A percentile compares a stretch with the other conserved stretches of the same genome.
These are phyloP conservation scores for Hymenoscyphus occultus DNA, from an alignment of 2,329 filamentous ascomycete genomes.

Conservation along the genomic window DNA sequence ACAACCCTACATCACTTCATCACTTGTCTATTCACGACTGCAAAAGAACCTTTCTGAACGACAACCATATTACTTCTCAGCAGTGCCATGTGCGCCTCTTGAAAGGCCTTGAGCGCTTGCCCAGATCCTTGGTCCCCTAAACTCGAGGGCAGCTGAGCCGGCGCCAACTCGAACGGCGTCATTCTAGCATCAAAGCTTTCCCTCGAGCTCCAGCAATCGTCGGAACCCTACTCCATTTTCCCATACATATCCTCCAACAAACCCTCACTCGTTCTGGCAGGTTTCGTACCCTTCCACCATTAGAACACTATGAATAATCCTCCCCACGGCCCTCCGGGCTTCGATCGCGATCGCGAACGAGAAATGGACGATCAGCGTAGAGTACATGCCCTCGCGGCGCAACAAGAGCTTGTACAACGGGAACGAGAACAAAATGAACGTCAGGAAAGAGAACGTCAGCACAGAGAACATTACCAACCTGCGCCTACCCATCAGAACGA, in stretches of 20 bases:
- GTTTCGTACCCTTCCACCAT: background rate
- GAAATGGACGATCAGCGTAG: slow-evolving; percentile 53
- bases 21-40: background rate
- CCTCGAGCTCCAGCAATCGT: slow-evolving; percentile 1
- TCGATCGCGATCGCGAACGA: slow-evolving; percentile 37
- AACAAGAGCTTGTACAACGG: slow-evolving; percentile 56
- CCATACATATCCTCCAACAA: background rate
- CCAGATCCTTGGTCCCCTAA: background rate
- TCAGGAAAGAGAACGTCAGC: slow-evolving; percentile 52
- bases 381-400: slow-evolving; percentile 47
- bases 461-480: slow-evolving; percentile 63
- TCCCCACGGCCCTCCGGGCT: slow-evolving; percentile 32
- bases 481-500: slow-evolving; percentile 78
- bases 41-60: background rate
- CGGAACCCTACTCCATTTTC: background rate
- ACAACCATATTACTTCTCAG: background rate
- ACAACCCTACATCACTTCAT: slow-evolving; percentile 1
- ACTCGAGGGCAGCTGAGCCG: background rate
- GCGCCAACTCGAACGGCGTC: slow-evolving; percentile 7
- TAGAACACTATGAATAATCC: slow-evolving; percentile 33
- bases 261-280: background rate
- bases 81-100: slow-evolving; percentile 4
- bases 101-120: background rate
- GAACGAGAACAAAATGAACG: slow-evolving; percentile 50
- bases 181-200: slow-evolving; percentile 9